Conservation (phyloP, 2,329 filamentous ascomycete species). For the Sporothrix humicola region DNA sequence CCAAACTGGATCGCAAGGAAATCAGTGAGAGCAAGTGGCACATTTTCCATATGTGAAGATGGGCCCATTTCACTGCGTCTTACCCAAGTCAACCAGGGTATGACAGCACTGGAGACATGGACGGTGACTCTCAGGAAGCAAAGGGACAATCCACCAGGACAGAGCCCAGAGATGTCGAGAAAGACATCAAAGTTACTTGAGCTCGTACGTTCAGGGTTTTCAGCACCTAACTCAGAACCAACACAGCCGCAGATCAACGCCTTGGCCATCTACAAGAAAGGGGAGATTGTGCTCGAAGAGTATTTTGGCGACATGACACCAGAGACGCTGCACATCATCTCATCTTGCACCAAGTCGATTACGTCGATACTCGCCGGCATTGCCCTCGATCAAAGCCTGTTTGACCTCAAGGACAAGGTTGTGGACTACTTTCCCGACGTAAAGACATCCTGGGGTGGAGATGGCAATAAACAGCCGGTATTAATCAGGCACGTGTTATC, state of each 20-base stretch:
- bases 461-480: neutral
- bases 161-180: neutral
- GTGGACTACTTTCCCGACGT: constrained; percentile 8
- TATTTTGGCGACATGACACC: constrained; percentile 29
- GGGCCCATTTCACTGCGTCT: neutral
- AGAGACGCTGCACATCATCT: neutral
- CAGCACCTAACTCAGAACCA: neutral
- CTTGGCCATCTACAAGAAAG: neutral
- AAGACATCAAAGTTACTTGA: neutral
- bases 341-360: constrained; percentile 26
- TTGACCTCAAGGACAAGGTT: constrained; percentile 11
- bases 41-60: neutral
- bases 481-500: constrained; percentile 22
- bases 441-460: neutral
- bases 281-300: neutral
- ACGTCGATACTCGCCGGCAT: constrained; percentile 4
- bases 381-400: constrained; percentile 22
- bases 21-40: neutral
- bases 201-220: neutral
- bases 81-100: neutral
- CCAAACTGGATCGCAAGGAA: neutral
- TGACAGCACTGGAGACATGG: constrained; percentile 9
- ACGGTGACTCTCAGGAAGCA: neutral
- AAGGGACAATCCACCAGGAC: too few species aligned
- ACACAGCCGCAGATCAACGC: constrained; percentile 20